These are phyloP conservation scores for Conticribra weissflogii DNA, from an alignment of 108 stramenopile species.

Conservation along the genomic window DNA sequence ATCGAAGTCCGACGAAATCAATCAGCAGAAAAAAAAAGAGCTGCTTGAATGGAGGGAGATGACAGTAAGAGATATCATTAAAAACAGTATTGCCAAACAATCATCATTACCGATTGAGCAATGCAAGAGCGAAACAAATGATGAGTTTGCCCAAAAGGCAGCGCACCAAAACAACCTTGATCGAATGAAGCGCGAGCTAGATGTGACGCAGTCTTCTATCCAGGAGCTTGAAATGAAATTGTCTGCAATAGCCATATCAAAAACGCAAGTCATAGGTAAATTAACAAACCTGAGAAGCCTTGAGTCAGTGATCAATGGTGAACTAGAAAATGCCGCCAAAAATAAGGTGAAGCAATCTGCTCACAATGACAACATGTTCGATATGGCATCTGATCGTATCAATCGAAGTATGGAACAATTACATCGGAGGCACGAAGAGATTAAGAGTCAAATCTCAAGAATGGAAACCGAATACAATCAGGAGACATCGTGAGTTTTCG, in stretches of 20 bases:
- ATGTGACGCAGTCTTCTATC: neutral
- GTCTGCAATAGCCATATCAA: conserved; percentile 2
- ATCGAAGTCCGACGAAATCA: conserved; percentile 7
- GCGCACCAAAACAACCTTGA: neutral
- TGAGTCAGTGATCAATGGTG: conserved; percentile 6
- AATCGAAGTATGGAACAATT: neutral
- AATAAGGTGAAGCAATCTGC: neutral
- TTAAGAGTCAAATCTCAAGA: neutral
- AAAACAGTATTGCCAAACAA: conserved; percentile 22
- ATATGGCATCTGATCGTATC: no score
- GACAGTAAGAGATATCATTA: conserved; percentile 27
- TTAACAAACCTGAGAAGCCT: neutral
- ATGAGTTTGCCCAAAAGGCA: conserved; percentile 12
- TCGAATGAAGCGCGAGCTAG: neutral
- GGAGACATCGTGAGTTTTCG: neutral
- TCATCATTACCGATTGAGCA: neutral
- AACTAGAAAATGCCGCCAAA: neutral
- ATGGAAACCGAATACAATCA: neutral
- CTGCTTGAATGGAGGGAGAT: conserved; percentile 19
- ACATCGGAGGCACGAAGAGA: neutral
- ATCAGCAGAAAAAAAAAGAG: conserved; percentile 22
- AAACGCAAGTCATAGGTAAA: neutral
- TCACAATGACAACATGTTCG: neutral
- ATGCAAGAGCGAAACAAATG: neutral
- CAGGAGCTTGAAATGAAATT: conserved; percentile 14